These are phyloP conservation scores for Cerioporus squamosus DNA, from an alignment of 1,284 basidiomycete species.

Conservation along the genomic window DNA sequence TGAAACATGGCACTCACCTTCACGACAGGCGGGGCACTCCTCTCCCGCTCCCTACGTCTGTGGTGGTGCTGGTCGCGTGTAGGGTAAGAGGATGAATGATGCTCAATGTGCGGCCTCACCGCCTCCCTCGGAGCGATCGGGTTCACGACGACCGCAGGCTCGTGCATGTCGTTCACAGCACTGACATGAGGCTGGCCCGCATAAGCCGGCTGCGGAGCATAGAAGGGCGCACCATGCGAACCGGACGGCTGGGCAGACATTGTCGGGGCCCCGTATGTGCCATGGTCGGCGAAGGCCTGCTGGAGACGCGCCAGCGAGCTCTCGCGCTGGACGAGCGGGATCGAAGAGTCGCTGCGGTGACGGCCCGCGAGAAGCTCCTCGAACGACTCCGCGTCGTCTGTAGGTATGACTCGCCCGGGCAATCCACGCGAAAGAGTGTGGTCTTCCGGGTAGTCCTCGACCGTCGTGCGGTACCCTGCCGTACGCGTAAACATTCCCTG, in stretches of 20 bases:
- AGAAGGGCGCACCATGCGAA: constrained; percentile 25
- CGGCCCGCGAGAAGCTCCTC: constrained; percentile 24
- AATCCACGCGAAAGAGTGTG: constrained; percentile 6
- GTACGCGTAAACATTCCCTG: constrained; percentile 12
- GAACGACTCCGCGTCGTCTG: constrained; percentile 29
- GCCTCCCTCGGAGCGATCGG: constrained; percentile 14
- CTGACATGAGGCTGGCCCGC: constrained; percentile 17
- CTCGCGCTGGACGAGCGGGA: constrained; percentile 37
- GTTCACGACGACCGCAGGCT: constrained; percentile 20
- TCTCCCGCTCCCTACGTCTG: constrained; percentile 17
- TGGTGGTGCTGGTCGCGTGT: constrained; percentile 11
- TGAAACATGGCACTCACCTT: neutral
- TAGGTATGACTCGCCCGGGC: constrained; percentile 5
- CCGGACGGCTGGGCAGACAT: constrained; percentile 30
- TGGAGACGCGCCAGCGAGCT: constrained; percentile 34
- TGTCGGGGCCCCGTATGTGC: constrained; percentile 23
- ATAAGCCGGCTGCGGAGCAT: constrained; percentile 17
- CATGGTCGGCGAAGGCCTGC: constrained; percentile 35
- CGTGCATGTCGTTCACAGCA: constrained; percentile 24
- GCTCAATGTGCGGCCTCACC: constrained; percentile 26
- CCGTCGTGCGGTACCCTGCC: constrained; percentile 20
- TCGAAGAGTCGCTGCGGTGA: constrained; percentile 21
- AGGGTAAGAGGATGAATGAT: constrained; percentile 23
- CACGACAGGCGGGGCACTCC: constrained; percentile 17
- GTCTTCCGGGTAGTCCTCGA: constrained; percentile 28